A percentile compares a stretch with the other conserved stretches of the same genome.
Evolutionary conservation across 1,284 basidiomycete genomes (phyloP).

Genomic region (Taiwanofungus camphoratus): DNA sequence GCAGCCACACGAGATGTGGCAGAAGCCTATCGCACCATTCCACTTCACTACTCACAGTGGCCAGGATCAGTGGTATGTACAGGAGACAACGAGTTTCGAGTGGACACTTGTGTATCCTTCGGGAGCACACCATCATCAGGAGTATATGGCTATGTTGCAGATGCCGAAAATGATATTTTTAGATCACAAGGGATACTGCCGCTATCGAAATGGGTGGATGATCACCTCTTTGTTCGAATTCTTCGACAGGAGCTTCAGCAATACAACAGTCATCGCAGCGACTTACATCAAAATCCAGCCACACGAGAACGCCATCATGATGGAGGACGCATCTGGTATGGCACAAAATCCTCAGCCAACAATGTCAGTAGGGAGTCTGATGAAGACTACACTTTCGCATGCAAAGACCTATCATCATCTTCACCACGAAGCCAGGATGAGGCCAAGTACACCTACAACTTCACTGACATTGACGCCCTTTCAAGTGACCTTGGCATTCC

Average conservation of each 20-base stretch:
- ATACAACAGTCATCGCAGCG: constrained; percentile 4
- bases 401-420: constrained; percentile 9
- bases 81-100: constrained; percentile 7
- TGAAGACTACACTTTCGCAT: constrained; percentile 15
- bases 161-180: constrained; percentile 12
- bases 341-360: constrained; percentile 16
- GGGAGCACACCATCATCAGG: constrained; percentile 5
- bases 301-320: constrained; percentile 14
- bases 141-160: constrained; percentile 2
- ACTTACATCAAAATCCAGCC: background rate
- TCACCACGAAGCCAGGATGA: constrained; percentile 12
- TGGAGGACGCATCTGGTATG: constrained; percentile 28
- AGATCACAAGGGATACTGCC: constrained; percentile 13
- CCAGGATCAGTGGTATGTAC: constrained; percentile 21
- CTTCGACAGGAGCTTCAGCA: background rate
- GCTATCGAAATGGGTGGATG: constrained; percentile 17
- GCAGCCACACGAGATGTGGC: constrained; percentile 13
- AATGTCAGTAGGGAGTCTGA: constrained; percentile 15
- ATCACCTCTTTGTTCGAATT: constrained; percentile 9
- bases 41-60: constrained; percentile 14
- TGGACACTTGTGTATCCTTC: constrained; percentile 2
- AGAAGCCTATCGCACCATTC: constrained; percentile 18
- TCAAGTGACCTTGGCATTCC: constrained; percentile 18
- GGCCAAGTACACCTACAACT: constrained; percentile 11
- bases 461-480: constrained; percentile 18